These are phyloP conservation scores for Parsonsia alboflavescens DNA, from an alignment of 257 asterid genomes.

Conservation along the genomic window DNA sequence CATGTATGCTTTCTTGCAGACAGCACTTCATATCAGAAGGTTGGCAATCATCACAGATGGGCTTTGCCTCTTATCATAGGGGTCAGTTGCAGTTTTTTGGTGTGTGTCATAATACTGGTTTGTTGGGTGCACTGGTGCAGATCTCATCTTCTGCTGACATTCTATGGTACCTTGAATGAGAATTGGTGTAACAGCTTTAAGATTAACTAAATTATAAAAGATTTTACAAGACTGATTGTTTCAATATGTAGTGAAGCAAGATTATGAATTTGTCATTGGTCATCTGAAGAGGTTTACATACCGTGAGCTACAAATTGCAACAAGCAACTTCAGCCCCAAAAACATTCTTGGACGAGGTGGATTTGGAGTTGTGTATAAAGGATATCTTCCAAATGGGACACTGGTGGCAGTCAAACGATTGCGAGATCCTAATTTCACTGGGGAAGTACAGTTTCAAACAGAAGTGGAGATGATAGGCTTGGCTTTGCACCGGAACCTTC, in stretches of 20 bases:
- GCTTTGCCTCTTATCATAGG: slow-evolving; percentile 46
- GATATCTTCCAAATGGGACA: slow-evolving; percentile 62
- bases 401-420: slow-evolving; percentile 77
- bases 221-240: slow-evolving; percentile 14
- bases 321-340: slow-evolving; percentile 69
- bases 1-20: slow-evolving; percentile 37
- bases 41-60: slow-evolving; percentile 42
- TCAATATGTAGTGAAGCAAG: slow-evolving; percentile 69
- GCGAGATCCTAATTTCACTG: slow-evolving; percentile 76
- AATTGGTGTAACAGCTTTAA: background rate
- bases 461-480: slow-evolving; percentile 96
- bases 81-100: slow-evolving; percentile 49
- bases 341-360: slow-evolving; percentile 91
- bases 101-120: slow-evolving; percentile 44
- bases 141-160: slow-evolving; percentile 44
- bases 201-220: background rate
- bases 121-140: slow-evolving; percentile 72
- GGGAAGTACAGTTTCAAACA: slow-evolving; percentile 93
- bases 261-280: slow-evolving; percentile 55
- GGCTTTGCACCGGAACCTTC: slow-evolving; percentile 88
- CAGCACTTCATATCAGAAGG: slow-evolving; percentile 34
- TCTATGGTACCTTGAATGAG: slow-evolving; percentile 50
- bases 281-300: slow-evolving; percentile 64
- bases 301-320: slow-evolving; percentile 81
- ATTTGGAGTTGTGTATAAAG: slow-evolving; percentile 84